Percentiles rank a stretch among this genome's conserved stretches.
Evolutionary conservation across 371 early-diverging fungal genomes (phyloP).

Genomic region (Lichtheimia ramosa): DNA sequence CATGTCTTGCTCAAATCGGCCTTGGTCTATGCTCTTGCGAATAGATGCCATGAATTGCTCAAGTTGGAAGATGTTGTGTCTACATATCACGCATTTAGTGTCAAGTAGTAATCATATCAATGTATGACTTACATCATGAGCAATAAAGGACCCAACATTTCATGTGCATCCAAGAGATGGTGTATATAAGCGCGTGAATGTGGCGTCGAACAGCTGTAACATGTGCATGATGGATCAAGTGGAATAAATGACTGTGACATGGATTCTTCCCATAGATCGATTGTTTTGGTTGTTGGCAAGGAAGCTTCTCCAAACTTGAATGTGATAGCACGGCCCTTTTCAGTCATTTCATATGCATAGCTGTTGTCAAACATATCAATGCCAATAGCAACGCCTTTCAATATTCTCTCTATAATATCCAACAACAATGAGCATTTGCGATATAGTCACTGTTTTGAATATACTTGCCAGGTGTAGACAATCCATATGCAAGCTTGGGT

Average conservation of each 20-base stretch:
- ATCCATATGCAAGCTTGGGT: slow-evolving; percentile 49
- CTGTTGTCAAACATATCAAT: slow-evolving; percentile 76
- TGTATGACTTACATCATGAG: slow-evolving; percentile 59
- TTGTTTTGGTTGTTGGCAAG: slow-evolving; percentile 19
- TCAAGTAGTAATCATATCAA: neutral
- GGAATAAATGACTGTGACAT: slow-evolving; percentile 60
- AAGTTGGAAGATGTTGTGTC: slow-evolving; percentile 72
- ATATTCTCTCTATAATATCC: slow-evolving; percentile 50
- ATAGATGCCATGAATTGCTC: slow-evolving; percentile 62
- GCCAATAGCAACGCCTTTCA: slow-evolving; percentile 62
- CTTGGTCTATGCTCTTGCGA: slow-evolving; percentile 57
- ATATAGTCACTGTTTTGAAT: neutral
- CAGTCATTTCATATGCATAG: slow-evolving; percentile 45
- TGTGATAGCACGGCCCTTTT: slow-evolving; percentile 43
- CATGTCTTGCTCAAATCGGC: slow-evolving; percentile 49
- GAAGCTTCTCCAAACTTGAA: slow-evolving; percentile 35
- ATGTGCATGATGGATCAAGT: slow-evolving; percentile 59
- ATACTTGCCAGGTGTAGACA: slow-evolving; percentile 38
- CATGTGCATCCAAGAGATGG: slow-evolving; percentile 73
- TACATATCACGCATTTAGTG: slow-evolving; percentile 12
- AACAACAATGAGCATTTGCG: neutral
- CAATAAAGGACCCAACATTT: slow-evolving; percentile 79
- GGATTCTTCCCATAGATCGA: slow-evolving; percentile 56
- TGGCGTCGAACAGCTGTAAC: slow-evolving; percentile 64
- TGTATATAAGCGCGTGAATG: slow-evolving; percentile 78